Conservation (phyloP, 495 filamentous ascomycete species). For the Aspergillus heteromorphus region DNA sequence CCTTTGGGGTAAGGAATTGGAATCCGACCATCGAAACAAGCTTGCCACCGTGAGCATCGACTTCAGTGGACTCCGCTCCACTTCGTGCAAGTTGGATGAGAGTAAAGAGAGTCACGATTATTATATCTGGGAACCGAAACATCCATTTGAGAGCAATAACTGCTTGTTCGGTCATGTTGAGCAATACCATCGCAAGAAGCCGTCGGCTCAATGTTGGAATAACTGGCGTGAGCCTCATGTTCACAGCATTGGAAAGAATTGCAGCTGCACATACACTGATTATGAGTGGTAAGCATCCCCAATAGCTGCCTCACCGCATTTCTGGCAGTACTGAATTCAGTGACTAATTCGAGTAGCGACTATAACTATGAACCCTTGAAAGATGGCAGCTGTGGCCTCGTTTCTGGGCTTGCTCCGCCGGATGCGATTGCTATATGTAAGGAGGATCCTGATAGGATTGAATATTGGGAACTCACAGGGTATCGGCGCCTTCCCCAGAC, state of each 20-base stretch:
- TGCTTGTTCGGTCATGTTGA: conserved; percentile 91
- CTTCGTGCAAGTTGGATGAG: conserved; percentile 64
- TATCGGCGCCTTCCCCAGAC: conserved; percentile 88
- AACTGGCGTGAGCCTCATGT: conserved; percentile 64
- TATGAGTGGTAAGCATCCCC: conserved; percentile 77
- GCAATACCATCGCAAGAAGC: conserved; percentile 85
- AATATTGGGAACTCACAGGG: conserved; percentile 78
- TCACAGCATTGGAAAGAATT: conserved; percentile 60
- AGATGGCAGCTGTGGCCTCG: conserved; percentile 70
- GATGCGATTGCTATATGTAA: conserved; percentile 62
- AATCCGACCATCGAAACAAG: conserved; percentile 38
- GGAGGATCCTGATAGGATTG: conserved; percentile 55
- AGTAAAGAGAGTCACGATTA: conserved; percentile 67
- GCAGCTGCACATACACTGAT: conserved; percentile 75
- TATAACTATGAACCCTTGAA: conserved; percentile 82
- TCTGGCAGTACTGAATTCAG: background rate
- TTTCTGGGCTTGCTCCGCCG: conserved; percentile 61
- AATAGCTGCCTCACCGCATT: background rate
- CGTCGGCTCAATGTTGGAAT: conserved; percentile 70
- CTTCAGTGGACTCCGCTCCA: conserved; percentile 70
- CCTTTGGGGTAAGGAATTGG: conserved; percentile 65
- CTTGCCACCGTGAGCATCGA: conserved; percentile 75
- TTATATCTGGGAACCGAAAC: conserved; percentile 75
- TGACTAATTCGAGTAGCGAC: conserved; percentile 51
- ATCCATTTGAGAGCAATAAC: conserved; percentile 65